A percentile compares a stretch with the other conserved stretches of the same genome.
Evolutionary conservation across 768 basidiomycete genomes (phyloP).

Genomic region (Hygrophorus russula): DNA sequence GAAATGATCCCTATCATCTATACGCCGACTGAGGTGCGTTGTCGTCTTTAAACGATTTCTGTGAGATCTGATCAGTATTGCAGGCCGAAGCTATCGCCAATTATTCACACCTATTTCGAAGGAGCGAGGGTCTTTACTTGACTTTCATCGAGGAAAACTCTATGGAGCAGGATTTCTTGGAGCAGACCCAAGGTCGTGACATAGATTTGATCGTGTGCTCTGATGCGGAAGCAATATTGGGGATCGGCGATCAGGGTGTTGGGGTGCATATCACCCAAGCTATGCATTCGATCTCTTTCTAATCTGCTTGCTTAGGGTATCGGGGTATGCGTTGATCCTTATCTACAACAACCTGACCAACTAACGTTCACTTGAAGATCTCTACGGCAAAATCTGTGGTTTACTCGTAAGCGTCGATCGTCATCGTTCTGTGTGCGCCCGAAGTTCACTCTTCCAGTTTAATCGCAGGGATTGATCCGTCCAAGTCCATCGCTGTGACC

Average conservation of each 20-base stretch:
- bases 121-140: constrained; percentile 70
- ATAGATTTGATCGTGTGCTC: constrained; percentile 78
- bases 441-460: constrained; percentile 24
- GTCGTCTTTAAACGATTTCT: neutral
- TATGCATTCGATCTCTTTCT: constrained; percentile 8
- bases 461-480: constrained; percentile 56
- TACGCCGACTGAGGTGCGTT: constrained; percentile 63
- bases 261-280: constrained; percentile 26
- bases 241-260: constrained; percentile 59
- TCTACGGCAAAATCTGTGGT: constrained; percentile 71
- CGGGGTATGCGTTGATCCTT: constrained; percentile 30
- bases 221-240: constrained; percentile 79
- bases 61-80: neutral
- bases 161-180: constrained; percentile 72
- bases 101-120: constrained; percentile 76
- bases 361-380: constrained; percentile 32
- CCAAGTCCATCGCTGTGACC: constrained; percentile 43
- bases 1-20: constrained; percentile 69
- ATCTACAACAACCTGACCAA: neutral
- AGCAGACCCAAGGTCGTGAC: constrained; percentile 45
- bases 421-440: neutral
- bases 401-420: constrained; percentile 40
- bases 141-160: constrained; percentile 45
- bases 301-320: constrained; percentile 24
- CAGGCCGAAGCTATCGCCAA: constrained; percentile 74